phyloP scores from a whole-genome alignment of 805 yeast genomes.

The Cyberlindnera galapagoensis region DNA sequence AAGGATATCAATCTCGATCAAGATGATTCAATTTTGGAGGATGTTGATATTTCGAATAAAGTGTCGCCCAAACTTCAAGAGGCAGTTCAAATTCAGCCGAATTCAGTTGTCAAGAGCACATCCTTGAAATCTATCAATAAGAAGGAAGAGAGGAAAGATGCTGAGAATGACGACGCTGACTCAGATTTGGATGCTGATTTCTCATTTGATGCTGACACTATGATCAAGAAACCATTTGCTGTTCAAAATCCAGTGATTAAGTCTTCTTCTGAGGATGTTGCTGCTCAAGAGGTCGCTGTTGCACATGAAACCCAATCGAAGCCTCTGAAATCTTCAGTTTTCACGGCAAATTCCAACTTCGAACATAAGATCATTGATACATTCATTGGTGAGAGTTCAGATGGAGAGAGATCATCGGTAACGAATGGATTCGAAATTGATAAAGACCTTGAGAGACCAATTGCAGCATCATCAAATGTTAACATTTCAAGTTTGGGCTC shows the following conservation, averaged over 20 bases:
- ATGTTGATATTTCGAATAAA: too few species aligned
- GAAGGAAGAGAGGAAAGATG: not conserved
- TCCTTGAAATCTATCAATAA: too few species aligned
- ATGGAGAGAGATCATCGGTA: slow-evolving; percentile 11
- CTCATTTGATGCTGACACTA: slow-evolving; percentile 1
- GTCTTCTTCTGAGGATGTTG: slow-evolving; percentile 10
- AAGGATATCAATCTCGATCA: too few species aligned
- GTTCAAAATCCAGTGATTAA: slow-evolving; percentile 1
- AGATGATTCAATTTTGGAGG: too few species aligned
- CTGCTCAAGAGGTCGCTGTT: slow-evolving; percentile 7
- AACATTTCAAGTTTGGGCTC: slow-evolving; percentile 20
- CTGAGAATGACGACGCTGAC: slow-evolving; percentile 1
- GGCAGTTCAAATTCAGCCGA: too few species aligned
- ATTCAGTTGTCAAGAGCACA: too few species aligned
- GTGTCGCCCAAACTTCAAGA: too few species aligned
- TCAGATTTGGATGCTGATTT: too few species aligned
- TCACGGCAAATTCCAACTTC: slow-evolving; percentile 18
- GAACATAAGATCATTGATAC: slow-evolving; percentile 22
- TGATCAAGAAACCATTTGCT: slow-evolving; percentile 1
- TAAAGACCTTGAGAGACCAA: slow-evolving; percentile 20
- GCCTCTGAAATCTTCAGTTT: slow-evolving; percentile 7
- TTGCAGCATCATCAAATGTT: slow-evolving; percentile 24
- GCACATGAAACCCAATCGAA: not conserved
- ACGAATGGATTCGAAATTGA: slow-evolving; percentile 5
- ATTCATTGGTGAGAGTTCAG: slow-evolving; percentile 18